Evolutionary conservation across 192 early-diverging fungal genomes (phyloP), one percentile per base, ranked within the genome.

Genomic region (Entomortierella lignicola): DNA sequence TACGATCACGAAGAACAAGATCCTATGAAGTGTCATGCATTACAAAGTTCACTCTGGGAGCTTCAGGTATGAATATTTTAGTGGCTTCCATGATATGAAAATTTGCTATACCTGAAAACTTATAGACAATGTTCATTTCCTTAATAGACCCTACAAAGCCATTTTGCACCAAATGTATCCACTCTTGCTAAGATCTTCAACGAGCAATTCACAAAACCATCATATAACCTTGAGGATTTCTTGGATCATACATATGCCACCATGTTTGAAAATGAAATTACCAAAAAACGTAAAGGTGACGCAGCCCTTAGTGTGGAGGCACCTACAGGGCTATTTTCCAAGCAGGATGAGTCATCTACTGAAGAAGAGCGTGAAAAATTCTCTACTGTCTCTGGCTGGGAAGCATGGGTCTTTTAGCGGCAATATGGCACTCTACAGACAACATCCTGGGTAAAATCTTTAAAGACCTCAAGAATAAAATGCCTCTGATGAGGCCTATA

Each of bases 31-130:
- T 91, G 86, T 64, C 74, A 83, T 23, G 97, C 97, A 1, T 60
- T 96, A 11, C 88, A 95, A 52, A 95, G 92, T 64, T 97, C 93
- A 27, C 81, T 99, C 52, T 99, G 98, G 98, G 98, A 99, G 69
- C 52, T 99, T 30, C 67, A 73, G 44, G 81, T 82, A 77, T 48
- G 25, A 26, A 11, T 20, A 6, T 6, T 55, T 30, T 60, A 23
- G 54, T 53, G 39, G 4, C n/a, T 23, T 15, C 57, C n/a, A 2
- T 32, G 2, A 25, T 54, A 10, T 29, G 10, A 26, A 30, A 5
- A 17, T 23, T 15, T 66, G 32, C 17, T n/a, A 58, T 27, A 20
- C n/a, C n/a, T 39, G 32, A 31, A 2, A n/a, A n/a, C n/a, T n/a
- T n/a, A n/a, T n/a, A n/a, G n/a, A n/a, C n/a, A n/a, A n/a, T 13